Evolutionary conservation across 345 rosid genomes (phyloP).

Genomic region (Linum trigynum): DNA sequence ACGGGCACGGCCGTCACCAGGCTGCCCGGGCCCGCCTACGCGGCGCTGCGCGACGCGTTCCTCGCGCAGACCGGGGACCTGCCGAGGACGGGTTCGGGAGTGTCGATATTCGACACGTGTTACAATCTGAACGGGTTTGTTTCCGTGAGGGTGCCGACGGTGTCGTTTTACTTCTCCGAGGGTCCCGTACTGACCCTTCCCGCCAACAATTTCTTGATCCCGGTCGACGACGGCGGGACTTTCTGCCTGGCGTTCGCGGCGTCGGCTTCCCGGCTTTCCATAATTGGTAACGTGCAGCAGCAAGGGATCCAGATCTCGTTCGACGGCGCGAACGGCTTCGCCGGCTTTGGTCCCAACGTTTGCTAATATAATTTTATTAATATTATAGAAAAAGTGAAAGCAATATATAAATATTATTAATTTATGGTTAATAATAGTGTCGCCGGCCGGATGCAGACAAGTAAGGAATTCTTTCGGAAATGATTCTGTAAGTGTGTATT

Average conservation of each 20-base stretch:
- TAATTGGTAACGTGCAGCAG: constrained; percentile 92
- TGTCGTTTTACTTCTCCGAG: constrained; percentile 70
- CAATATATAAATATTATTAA: too few relatives aligned
- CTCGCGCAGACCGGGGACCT: constrained; percentile 56
- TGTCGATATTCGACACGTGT: constrained; percentile 91
- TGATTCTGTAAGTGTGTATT: too few relatives aligned
- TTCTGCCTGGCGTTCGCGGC: constrained; percentile 90
- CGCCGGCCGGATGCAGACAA: too few relatives aligned
- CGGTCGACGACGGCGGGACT: constrained; percentile 75
- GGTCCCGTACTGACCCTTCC: constrained; percentile 83
- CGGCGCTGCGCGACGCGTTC: constrained; percentile 61
- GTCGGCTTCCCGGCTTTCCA: constrained; percentile 63
- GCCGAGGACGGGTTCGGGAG: constrained; percentile 52
- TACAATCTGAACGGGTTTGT: constrained; percentile 59
- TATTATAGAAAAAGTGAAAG: too few relatives aligned
- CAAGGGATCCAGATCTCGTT: constrained; percentile 90
- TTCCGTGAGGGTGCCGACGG: constrained; percentile 81
- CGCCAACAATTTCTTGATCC: constrained; percentile 81
- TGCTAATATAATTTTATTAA: constrained; percentile 27
- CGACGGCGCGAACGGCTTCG: constrained; percentile 88
- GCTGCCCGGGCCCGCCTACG: constrained; percentile 58
- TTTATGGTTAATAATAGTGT: too few relatives aligned
- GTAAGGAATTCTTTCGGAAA: too few relatives aligned
- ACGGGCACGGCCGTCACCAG: constrained; percentile 95
- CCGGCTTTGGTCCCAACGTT: constrained; percentile 88